These are phyloP conservation scores for Sinapis alba DNA, from an alignment of 441 rosid genomes.

Conservation along the genomic window DNA sequence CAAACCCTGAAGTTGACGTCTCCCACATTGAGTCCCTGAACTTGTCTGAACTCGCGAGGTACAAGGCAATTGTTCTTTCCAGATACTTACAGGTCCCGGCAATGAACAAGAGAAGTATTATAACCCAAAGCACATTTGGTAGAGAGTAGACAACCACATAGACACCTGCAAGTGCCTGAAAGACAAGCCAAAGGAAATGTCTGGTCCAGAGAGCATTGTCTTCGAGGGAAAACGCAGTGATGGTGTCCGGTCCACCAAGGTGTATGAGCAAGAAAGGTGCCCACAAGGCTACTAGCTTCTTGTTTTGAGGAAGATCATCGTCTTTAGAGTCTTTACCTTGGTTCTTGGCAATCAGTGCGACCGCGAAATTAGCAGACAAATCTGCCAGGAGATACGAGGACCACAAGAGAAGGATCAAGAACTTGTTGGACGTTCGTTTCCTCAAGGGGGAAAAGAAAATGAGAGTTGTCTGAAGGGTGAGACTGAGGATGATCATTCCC, in stretches of 20 bases:
- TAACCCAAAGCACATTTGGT: slow-evolving; percentile 18
- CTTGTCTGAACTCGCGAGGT: slow-evolving; percentile 20
- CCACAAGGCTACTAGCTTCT: slow-evolving; percentile 37
- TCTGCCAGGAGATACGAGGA: slow-evolving; percentile 47
- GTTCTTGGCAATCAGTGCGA: slow-evolving; percentile 45
- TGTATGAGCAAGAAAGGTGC: slow-evolving; percentile 43
- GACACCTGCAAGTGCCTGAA: slow-evolving; percentile 14
- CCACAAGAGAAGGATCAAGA: slow-evolving; percentile 36
- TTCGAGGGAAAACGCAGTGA: slow-evolving; percentile 40
- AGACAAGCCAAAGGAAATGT: slow-evolving; percentile 30
- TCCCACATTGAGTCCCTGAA: slow-evolving; percentile 25
- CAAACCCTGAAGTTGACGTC: slow-evolving; percentile 6
- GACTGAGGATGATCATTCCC: slow-evolving; percentile 43
- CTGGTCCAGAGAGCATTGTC: slow-evolving; percentile 40
- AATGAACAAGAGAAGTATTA: slow-evolving; percentile 8
- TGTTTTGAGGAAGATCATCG: neutral
- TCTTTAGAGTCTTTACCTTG: slow-evolving; percentile 13
- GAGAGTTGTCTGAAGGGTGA: slow-evolving; percentile 41
- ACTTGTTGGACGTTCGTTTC: slow-evolving; percentile 30
- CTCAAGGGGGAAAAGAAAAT: slow-evolving; percentile 40
- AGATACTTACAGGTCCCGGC: slow-evolving; percentile 38
- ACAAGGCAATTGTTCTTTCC: slow-evolving; percentile 31
- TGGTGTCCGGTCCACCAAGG: slow-evolving; percentile 42
- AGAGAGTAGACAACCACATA: slow-evolving; percentile 28
- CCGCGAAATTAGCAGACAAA: slow-evolving; percentile 45